A percentile compares a stretch with the other conserved stretches of the same genome.
These are phyloP conservation scores for Podospora australis DNA, from an alignment of 495 filamentous ascomycete genomes.

Conservation along the genomic window DNA sequence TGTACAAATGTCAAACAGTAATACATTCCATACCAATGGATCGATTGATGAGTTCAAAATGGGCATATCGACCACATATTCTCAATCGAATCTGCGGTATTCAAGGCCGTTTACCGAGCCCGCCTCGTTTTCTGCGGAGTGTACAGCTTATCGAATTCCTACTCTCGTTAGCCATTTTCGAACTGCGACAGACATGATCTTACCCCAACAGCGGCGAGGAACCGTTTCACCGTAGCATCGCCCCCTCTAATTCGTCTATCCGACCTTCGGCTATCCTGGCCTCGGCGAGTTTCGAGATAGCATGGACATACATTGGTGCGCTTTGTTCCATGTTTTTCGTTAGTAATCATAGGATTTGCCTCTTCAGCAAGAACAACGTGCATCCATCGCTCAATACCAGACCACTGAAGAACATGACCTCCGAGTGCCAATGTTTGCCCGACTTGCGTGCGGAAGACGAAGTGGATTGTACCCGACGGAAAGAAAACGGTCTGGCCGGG, in stretches of 20 bases:
- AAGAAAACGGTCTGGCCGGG: conserved; percentile 29
- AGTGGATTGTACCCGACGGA: conserved; percentile 29
- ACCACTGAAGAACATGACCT: conserved; percentile 21
- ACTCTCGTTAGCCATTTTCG: too few species aligned
- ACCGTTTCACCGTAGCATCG: conserved; percentile 4
- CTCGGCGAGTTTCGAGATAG: conserved; percentile 8
- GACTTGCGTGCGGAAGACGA: conserved; percentile 23
- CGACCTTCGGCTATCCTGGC: conserved; percentile 4
- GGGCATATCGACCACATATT: too few species aligned
- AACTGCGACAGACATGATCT: too few species aligned
- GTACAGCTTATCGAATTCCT: too few species aligned
- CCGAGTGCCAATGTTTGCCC: conserved; percentile 17
- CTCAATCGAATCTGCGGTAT: too few species aligned
- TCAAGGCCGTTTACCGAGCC: too few species aligned
- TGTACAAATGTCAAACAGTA: too few species aligned
- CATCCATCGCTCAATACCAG: conserved; percentile 15
- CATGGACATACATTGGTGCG: conserved; percentile 12
- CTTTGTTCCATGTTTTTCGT: conserved; percentile 18
- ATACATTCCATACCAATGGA: too few species aligned
- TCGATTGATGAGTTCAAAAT: too few species aligned
- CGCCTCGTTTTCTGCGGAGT: too few species aligned
- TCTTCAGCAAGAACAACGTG: conserved; percentile 12
- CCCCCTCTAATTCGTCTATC: conserved; percentile 10
- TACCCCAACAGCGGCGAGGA: conserved; percentile 9
- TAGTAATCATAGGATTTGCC: conserved; percentile 11